Conservation (phyloP, 345 rosid species). For the Durio zibethinus region DNA sequence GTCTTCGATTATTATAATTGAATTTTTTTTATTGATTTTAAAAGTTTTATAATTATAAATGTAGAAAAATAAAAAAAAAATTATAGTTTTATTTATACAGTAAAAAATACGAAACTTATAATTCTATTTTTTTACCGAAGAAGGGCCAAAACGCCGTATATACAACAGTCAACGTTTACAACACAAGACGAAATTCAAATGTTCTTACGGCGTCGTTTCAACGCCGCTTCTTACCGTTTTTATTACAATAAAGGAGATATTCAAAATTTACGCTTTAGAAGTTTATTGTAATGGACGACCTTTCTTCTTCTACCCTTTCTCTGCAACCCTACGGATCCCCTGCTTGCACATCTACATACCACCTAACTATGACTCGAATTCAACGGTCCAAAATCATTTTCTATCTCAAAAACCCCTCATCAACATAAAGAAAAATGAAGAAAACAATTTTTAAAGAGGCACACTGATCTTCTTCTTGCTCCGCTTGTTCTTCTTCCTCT, state of each 20-base stretch:
- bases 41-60: no score
- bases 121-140: no score
- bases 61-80: no score
- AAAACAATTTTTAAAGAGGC: constrained; percentile 20
- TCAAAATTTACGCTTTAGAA: constrained; percentile 15
- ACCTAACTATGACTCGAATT: constrained; percentile 24
- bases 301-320: constrained; percentile 13
- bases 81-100: no score
- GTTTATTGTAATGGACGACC: constrained; percentile 31
- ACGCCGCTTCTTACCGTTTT: neutral
- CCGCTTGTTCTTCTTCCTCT: constrained; percentile 21
- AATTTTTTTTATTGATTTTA: no score
- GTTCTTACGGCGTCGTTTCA: neutral
- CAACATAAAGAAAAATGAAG: constrained; percentile 28
- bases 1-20: no score
- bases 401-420: neutral
- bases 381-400: constrained; percentile 4
- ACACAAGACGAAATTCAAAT: neutral
- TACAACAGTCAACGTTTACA: no score
- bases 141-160: no score
- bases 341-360: constrained; percentile 2
- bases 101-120: no score
- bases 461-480: constrained; percentile 33
- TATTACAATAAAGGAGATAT: neutral
- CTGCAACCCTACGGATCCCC: constrained; percentile 7